phyloP scores from a whole-genome alignment of 2,329 filamentous ascomycete genomes.

The Capronia americana region DNA sequence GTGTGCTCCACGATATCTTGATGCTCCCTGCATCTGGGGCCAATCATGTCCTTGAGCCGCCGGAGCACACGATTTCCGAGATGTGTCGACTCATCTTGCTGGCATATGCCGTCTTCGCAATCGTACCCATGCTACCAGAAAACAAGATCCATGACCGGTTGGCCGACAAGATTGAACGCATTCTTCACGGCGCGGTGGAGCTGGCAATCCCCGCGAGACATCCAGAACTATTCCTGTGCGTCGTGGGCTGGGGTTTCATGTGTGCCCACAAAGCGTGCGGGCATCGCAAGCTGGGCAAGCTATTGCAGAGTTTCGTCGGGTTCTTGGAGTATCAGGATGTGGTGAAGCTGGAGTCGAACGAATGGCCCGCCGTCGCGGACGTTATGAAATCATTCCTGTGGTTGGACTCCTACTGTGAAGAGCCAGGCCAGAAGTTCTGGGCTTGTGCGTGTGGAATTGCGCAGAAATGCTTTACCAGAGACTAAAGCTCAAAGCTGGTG shows the following conservation, averaged over 20 bases:
- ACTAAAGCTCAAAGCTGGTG: not conserved
- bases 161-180: not conserved
- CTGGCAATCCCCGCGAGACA: constrained; percentile 1
- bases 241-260: constrained; percentile 9
- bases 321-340: not conserved
- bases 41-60: constrained; percentile 2
- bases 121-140: constrained; percentile 5
- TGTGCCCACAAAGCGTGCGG: not conserved
- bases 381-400: constrained; percentile 21
- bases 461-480: not conserved
- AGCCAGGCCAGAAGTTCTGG: constrained; percentile 20
- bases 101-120: constrained; percentile 4
- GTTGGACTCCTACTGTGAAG: constrained; percentile 23
- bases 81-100: constrained; percentile 5
- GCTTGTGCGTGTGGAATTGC: constrained; percentile 8
- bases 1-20: constrained; percentile 6
- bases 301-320: constrained; percentile 1
- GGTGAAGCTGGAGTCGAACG: not conserved
- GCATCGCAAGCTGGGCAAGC: not conserved
- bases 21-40: not conserved
- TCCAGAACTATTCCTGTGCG: constrained; percentile 5
- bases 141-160: not conserved
- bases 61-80: constrained; percentile 2
- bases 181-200: not conserved
- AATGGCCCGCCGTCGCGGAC: constrained; percentile 5